Base-by-base conservation (phyloP, 495 filamentous ascomycete species). In the Pseudevernia furfuracea region DNA sequence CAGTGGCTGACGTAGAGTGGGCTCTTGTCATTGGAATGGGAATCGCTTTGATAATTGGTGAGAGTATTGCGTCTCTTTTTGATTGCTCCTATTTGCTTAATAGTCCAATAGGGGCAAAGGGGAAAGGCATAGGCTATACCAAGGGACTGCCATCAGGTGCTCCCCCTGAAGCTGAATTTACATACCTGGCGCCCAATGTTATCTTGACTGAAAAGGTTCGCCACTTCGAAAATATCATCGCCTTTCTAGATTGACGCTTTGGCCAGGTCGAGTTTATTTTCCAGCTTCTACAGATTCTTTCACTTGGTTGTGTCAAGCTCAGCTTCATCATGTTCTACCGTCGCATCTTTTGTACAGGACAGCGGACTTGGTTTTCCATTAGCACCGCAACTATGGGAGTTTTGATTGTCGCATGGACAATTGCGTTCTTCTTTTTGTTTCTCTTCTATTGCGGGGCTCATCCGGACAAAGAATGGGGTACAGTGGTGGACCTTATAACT, bases 361-460 rank as follows among this genome's bases (percentile, higher is more conserved):
- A 21, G 36, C 25, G 21, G 28, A 59, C 62, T 2, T 59, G 30
- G 52, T 64, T 64, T 36, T 60, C 43, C 53, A 21, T 23, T 21
- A 28, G n/a, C 17, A 58, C 53, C 32, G 23, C 6, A 23, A 36
- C 14, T 39, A 17, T 66, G 32, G 63, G 32, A 32, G 44, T 23
- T 32, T 5, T 66, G n/a, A 56, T 55, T 2, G 11, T 46, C 0
- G 21, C 38, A 4, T 66, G 64, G 64, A 66, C 30, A 2, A 44
- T 65, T 15, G 46, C 59, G 1, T 66, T 62, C 64, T 66, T 66
- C 64, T 66, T 66, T 55, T 60, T 59, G 0, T n/a, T 66, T 14
- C 3, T 66, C 14, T 56, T 62, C 15, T 60, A 30, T 19, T 66
- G 64, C 59, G 59, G 34, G 6, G 21, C 0, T 23, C 19, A 63